A percentile compares a stretch with the other conserved stretches of the same genome.
These are phyloP conservation scores for Sarocladiaceae sp. DNA, from an alignment of 2,329 filamentous ascomycete genomes.

Conservation along the genomic window DNA sequence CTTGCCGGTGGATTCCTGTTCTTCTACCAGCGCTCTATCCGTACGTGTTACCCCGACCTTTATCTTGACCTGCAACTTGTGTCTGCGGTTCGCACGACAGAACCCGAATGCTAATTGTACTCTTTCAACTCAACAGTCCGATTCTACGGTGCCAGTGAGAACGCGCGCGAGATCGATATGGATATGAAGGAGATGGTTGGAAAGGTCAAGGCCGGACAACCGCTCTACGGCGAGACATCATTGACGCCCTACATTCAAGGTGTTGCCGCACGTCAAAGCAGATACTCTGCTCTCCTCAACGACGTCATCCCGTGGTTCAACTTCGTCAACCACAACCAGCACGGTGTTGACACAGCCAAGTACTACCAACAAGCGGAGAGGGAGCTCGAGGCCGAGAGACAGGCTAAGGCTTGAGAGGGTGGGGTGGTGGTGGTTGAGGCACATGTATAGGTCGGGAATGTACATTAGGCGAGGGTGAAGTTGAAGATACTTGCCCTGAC, in stretches of 20 bases:
- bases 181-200: slow-evolving; percentile 98
- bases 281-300: slow-evolving; percentile 81
- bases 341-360: slow-evolving; percentile 96
- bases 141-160: slow-evolving; percentile 94
- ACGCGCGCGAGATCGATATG: slow-evolving; percentile 85
- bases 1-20: slow-evolving; percentile 75
- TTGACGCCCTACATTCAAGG: slow-evolving; percentile 90
- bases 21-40: slow-evolving; percentile 77
- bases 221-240: slow-evolving; percentile 77
- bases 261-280: slow-evolving; percentile 84
- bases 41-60: slow-evolving; percentile 48
- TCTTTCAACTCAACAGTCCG: slow-evolving; percentile 55
- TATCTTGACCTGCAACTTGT: no score
- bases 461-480: slow-evolving; percentile 3
- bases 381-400: slow-evolving; percentile 76
- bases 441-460: neutral
- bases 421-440: neutral
- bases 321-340: slow-evolving; percentile 93
- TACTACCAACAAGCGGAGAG: slow-evolving; percentile 95
- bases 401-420: slow-evolving; percentile 6
- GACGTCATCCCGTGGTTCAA: slow-evolving; percentile 95
- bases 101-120: slow-evolving; percentile 9
- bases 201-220: slow-evolving; percentile 88
- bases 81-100: no score
- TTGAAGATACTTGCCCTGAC: neutral